Evolutionary conservation across 345 rosid species (phyloP).

Genomic region (Eucalyptus sideroxylon): DNA sequence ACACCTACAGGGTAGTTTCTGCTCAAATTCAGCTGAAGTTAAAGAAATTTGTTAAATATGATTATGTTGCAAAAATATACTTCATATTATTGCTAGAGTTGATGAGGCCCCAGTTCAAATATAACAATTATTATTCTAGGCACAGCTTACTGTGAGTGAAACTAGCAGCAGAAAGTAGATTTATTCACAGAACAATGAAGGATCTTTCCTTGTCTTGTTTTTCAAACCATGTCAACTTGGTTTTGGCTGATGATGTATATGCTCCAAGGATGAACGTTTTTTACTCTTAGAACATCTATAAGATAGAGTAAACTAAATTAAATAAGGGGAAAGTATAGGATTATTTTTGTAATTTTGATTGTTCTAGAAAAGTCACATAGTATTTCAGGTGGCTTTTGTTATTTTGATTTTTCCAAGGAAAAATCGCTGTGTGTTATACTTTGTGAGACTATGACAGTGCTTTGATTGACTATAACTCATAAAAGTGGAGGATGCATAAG

Average conservation of each 20-base stretch:
- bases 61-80: neutral
- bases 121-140: neutral
- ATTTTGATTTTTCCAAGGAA: neutral
- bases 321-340: neutral
- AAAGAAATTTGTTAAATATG: neutral
- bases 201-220: neutral
- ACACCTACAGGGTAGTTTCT: slow-evolving; percentile 4
- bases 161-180: neutral
- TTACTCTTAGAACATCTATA: neutral
- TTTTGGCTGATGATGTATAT: neutral
- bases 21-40: neutral
- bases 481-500: neutral
- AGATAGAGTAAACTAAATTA: neutral
- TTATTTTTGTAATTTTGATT: neutral
- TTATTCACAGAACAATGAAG: neutral
- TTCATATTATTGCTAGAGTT: neutral
- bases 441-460: neutral
- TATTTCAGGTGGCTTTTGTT: neutral
- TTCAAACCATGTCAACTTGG: neutral
- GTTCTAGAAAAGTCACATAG: neutral
- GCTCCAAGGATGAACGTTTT: neutral
- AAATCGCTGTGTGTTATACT: neutral
- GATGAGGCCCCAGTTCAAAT: neutral
- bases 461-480: neutral
- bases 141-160: neutral